phyloP scores from a whole-genome alignment of 2,329 filamentous ascomycete species.

The Monosporascus ibericus region DNA sequence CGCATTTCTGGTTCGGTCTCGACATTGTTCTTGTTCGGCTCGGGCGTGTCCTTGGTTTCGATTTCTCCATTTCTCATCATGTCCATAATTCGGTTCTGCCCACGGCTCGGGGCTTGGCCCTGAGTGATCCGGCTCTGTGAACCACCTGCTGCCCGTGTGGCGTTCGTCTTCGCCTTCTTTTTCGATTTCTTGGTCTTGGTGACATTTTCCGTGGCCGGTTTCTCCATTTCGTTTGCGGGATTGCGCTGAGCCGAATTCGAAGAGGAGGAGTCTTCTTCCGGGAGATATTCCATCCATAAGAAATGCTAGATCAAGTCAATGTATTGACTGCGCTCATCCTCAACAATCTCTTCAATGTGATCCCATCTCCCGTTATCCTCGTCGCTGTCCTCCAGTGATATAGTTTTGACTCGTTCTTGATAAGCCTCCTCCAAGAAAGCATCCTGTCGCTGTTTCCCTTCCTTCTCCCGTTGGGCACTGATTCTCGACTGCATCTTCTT shows the following conservation, averaged over 20 bases:
- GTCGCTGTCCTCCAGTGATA: conserved; percentile 20
- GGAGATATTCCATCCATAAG: conserved; percentile 31
- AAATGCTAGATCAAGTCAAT: conserved; percentile 39
- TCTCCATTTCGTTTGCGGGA: background rate
- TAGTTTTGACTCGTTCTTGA: conserved; percentile 30
- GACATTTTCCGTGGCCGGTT: conserved; percentile 8
- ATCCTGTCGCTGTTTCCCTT: conserved; percentile 37
- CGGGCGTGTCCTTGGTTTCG: conserved; percentile 8
- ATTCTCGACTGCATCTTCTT: conserved; percentile 36
- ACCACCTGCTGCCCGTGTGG: conserved; percentile 3
- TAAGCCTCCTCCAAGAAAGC: conserved; percentile 36
- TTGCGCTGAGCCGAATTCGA: background rate
- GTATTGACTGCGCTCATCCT: conserved; percentile 37
- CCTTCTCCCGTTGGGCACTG: conserved; percentile 30
- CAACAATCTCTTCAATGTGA: conserved; percentile 39
- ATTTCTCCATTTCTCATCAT: conserved; percentile 8
- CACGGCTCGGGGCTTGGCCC: background rate
- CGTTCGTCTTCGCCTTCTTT: conserved; percentile 21
- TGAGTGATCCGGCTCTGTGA: background rate
- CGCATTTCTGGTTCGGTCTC: conserved; percentile 35
- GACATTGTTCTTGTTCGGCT: conserved; percentile 32
- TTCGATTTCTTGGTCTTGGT: conserved; percentile 27
- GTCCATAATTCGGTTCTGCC: conserved; percentile 13
- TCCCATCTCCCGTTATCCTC: conserved; percentile 37
- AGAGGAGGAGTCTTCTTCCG: conserved; percentile 6